Evolutionary conservation across 208 protist genomes (phyloP), one percentile per base, ranked within the genome.

Genomic region (Trypanosoma boissoni): DNA sequence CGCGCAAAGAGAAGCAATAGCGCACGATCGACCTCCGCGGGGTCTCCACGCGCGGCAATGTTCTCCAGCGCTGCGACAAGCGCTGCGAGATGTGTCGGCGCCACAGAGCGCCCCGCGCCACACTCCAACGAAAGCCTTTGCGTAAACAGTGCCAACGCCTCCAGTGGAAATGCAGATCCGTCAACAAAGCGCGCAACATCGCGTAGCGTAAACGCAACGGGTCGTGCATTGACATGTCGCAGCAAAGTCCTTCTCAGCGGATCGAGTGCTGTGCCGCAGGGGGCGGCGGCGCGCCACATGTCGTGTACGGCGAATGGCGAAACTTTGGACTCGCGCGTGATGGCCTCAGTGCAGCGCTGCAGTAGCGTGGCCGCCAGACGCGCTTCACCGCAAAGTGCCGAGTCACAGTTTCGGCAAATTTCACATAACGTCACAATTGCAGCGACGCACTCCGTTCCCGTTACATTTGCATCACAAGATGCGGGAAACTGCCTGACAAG

Each of bases 1-100:
- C 83, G 78, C n/a, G 81, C 74, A 59, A 84, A 48, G 6, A 94
- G 69, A 49, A 82, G 55, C 49, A 82, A 67, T 28, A 83, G 81
- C 14, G 72, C 67, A 14, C 60, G 65, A 62, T 92, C 80, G 42
- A 94, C 52, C 16, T 60, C 42, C 6, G 43, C 58, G 18, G 55
- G 49, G 9, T 71, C 52, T 8, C 41, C 49, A 27, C 37, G 53
- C 24, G 44, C 56, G 12, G 14, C 74, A 69, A 52, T 80, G 49
- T 26, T 29, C 56, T 72, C 62, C 9, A 94, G 44, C 53, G 70
- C 72, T 6, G 55, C 32, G 2, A 88, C 24, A 21, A 89, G 52
- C 12, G 78, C 37, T 9, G 61, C 67, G 5, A 68, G 55, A 31
- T 84, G 71, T 12, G 39, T 4, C 0, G 53, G 23, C 6, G 58